A percentile compares a stretch with the other conserved stretches of the same genome.
These are phyloP conservation scores for Phytophthora pseudosyringae DNA, from an alignment of 352 stramenopile species.

Conservation along the genomic window DNA sequence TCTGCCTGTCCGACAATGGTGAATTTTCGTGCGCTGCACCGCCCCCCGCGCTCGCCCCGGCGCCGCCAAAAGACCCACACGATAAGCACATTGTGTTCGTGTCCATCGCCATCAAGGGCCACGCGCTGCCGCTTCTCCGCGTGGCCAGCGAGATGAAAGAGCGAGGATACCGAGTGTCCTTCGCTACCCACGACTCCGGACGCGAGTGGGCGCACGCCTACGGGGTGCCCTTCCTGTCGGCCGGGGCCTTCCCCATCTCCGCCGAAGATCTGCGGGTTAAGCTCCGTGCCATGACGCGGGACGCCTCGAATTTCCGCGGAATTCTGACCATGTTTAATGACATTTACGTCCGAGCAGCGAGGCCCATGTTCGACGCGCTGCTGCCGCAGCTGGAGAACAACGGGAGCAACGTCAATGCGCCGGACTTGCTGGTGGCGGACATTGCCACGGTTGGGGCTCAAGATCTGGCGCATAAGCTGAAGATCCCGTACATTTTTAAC, in stretches of 20 bases:
- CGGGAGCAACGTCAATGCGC: constrained; percentile 25
- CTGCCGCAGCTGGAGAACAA: constrained; percentile 49
- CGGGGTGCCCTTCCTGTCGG: constrained; percentile 71
- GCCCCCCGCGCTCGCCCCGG: background rate
- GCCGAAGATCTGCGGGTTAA: constrained; percentile 73
- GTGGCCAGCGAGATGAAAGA: constrained; percentile 77
- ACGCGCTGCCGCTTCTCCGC: constrained; percentile 79
- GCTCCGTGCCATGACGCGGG: constrained; percentile 79
- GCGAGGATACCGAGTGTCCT: constrained; percentile 77
- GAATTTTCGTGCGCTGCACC: constrained; percentile 24
- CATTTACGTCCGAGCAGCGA: constrained; percentile 80
- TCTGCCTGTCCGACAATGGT: constrained; percentile 25
- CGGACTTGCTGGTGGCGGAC: constrained; percentile 82
- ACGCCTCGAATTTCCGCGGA: constrained; percentile 84
- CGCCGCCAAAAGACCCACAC: constrained; percentile 20
- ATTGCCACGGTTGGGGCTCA: constrained; percentile 84
- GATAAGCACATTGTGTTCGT: constrained; percentile 77
- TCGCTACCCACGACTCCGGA: constrained; percentile 85
- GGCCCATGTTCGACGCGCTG: constrained; percentile 82
- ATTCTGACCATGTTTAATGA: constrained; percentile 92
- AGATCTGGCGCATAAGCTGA: constrained; percentile 79
- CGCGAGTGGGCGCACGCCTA: constrained; percentile 71
- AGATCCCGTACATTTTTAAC: constrained; percentile 82
- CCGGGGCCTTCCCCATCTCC: constrained; percentile 76
- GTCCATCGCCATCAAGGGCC: constrained; percentile 83